Conservation (phyloP, 805 yeast genomes). For the Candida maris region DNA sequence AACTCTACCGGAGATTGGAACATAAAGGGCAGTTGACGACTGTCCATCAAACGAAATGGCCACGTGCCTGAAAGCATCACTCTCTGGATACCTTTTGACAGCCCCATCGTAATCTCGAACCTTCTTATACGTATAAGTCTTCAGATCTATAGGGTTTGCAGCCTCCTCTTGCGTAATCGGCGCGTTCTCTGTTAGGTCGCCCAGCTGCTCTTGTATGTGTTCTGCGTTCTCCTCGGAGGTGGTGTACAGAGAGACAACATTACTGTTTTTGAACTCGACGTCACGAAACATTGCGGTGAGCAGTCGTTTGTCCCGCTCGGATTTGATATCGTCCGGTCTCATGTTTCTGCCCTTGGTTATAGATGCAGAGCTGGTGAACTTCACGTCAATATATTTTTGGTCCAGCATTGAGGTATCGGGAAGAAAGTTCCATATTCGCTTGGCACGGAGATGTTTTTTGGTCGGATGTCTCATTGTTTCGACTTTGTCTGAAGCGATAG, state of each 20-base stretch:
- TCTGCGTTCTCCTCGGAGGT: constrained; percentile 43
- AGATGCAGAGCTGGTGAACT: constrained; percentile 58
- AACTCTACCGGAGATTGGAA: constrained; percentile 72
- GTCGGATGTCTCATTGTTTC: constrained; percentile 67
- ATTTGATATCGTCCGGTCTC: constrained; percentile 31
- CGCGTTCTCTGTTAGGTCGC: constrained; percentile 47
- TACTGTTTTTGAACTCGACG: constrained; percentile 61
- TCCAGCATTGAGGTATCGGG: constrained; percentile 94
- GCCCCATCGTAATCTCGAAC: constrained; percentile 79
- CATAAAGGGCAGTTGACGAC: constrained; percentile 60
- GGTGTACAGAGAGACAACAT: constrained; percentile 70
- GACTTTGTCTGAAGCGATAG: constrained; percentile 37
- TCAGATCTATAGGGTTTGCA: constrained; percentile 33
- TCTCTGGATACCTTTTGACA: constrained; percentile 39
- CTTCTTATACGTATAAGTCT: constrained; percentile 55
- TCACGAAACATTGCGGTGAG: constrained; percentile 70
- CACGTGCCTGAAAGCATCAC: constrained; percentile 55
- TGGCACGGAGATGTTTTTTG: constrained; percentile 69
- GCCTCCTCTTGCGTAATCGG: constrained; percentile 46
- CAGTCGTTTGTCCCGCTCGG: constrained; percentile 34
- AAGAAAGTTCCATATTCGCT: constrained; percentile 70
- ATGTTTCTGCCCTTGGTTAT: constrained; percentile 34
- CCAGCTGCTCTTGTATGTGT: constrained; percentile 39
- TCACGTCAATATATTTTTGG: constrained; percentile 61
- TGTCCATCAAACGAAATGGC: constrained; percentile 59